Base-by-base conservation (phyloP, 352 stramenopile species). In the Phytophthora macrochlamydospora region DNA sequence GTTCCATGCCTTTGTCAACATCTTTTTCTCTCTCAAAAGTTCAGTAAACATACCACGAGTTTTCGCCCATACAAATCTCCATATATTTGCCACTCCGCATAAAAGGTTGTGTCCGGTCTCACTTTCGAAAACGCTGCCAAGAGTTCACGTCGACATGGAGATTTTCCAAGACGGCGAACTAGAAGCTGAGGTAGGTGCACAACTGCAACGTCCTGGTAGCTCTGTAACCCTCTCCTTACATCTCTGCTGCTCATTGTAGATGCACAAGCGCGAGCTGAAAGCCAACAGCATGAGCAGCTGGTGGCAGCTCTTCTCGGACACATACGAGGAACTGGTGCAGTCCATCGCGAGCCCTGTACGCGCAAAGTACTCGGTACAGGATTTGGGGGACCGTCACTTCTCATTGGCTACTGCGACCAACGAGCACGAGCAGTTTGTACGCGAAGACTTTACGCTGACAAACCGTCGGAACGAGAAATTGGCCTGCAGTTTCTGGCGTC, bases 101-200 rank as follows among this genome's bases (percentile, higher is more conserved):
- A 13, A 1, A 44, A 56, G 35, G 35, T 11, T 11, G 35, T 11
- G 6, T 6, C 9, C 35, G 18, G 28, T 42, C 40, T 14, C 62
- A 62, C 18, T 55, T 42, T 31, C 30, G 35, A 51, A 69, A 56
- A 43, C 18, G 42, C 24, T n/a, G 32, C 51, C 46, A 38, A 32
- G 31, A 35, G 50, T 45, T 18, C 33, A 53, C 18, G 42, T 52
- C 35, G 51, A 48, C 18, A 92, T 94, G 80, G 85, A 94, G 73
- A 92, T 94, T 59, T 94, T 94, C 65, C 73, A 82, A 43, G 84
- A 92, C 44, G 85, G 85, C 38, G 85, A 94, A 61, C 74, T 94
- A 4, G 85, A 94, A 58, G 74, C 81, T 33, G 85, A 90, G 82
- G 85, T 93, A 40, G 48, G 76, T 70, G 5, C 14, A 4, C 38